A percentile compares a stretch with the other conserved stretches of the same genome.
Conservation (phyloP, 352 stramenopile genomes). For the Phytophthora rubi region DNA sequence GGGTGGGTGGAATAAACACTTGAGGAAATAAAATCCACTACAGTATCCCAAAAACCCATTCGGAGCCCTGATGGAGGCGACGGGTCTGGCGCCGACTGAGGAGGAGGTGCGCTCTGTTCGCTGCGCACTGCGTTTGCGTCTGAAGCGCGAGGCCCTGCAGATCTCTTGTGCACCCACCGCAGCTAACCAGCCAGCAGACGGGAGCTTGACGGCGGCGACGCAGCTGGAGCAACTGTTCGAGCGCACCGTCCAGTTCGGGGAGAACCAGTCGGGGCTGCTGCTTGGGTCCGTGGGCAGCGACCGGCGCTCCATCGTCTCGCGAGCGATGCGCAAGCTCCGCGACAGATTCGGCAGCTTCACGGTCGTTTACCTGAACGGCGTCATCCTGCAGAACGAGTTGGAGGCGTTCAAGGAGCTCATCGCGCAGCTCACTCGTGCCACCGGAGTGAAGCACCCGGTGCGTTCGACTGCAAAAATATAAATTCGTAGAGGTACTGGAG, state of each 20-base stretch:
- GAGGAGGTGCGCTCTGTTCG: constrained; percentile 45
- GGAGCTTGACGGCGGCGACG: constrained; percentile 18
- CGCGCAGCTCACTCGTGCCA: constrained; percentile 65
- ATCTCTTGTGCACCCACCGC: neutral
- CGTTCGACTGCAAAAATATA: neutral
- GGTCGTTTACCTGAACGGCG: constrained; percentile 78
- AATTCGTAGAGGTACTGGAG: neutral
- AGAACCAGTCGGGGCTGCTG: constrained; percentile 83
- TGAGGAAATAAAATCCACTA: too few relatives aligned
- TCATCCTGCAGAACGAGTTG: constrained; percentile 82
- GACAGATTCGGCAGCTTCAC: constrained; percentile 49
- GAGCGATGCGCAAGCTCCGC: constrained; percentile 59
- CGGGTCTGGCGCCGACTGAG: constrained; percentile 4
- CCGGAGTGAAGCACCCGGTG: constrained; percentile 70
- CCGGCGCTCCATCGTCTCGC: constrained; percentile 58
- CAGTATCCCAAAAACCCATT: too few relatives aligned
- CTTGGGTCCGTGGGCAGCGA: constrained; percentile 61
- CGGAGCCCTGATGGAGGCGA: neutral
- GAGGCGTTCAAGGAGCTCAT: constrained; percentile 87
- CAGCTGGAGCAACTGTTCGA: constrained; percentile 70
- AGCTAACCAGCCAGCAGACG: neutral
- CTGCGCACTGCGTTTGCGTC: constrained; percentile 44
- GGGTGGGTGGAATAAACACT: too few relatives aligned
- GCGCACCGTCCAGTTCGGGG: constrained; percentile 68
- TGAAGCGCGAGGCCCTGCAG: constrained; percentile 36